Conservation (phyloP, 1,284 basidiomycete genomes). For the Gastroboletus turbinatus region DNA sequence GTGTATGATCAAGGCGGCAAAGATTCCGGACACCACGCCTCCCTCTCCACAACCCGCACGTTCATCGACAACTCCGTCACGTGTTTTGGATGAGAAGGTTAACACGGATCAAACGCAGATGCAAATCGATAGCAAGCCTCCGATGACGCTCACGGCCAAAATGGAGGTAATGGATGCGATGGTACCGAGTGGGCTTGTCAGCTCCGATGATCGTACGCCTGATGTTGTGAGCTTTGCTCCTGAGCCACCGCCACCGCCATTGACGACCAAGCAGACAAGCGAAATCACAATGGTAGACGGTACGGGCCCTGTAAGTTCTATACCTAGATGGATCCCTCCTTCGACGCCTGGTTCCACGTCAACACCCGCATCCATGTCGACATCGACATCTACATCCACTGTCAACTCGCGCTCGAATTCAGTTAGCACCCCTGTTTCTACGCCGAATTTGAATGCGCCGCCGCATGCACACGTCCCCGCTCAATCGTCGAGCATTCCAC, state of each 20-base stretch:
- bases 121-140: conserved; percentile 1
- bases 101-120: conserved; percentile 9
- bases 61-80: conserved; percentile 1
- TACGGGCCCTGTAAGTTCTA: background rate
- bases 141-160: conserved; percentile 31
- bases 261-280: conserved; percentile 22
- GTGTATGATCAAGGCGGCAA: background rate
- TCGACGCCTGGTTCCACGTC: conserved; percentile 8
- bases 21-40: background rate
- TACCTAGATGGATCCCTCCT: background rate
- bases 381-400: conserved; percentile 26
- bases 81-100: conserved; percentile 3
- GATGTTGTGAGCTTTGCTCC: conserved; percentile 32
- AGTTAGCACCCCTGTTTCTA: conserved; percentile 13
- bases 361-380: conserved; percentile 19
- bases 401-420: conserved; percentile 33
- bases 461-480: background rate
- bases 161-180: conserved; percentile 32
- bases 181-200: conserved; percentile 24
- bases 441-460: conserved; percentile 1
- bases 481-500: conserved; percentile 13
- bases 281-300: conserved; percentile 16
- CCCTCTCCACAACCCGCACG: background rate
- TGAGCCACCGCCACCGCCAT: conserved; percentile 36
- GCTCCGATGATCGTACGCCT: conserved; percentile 20